phyloP scores from a whole-genome alignment of 225 moss, liverwort and hornwort genomes.

The Bryum argenteum region DNA sequence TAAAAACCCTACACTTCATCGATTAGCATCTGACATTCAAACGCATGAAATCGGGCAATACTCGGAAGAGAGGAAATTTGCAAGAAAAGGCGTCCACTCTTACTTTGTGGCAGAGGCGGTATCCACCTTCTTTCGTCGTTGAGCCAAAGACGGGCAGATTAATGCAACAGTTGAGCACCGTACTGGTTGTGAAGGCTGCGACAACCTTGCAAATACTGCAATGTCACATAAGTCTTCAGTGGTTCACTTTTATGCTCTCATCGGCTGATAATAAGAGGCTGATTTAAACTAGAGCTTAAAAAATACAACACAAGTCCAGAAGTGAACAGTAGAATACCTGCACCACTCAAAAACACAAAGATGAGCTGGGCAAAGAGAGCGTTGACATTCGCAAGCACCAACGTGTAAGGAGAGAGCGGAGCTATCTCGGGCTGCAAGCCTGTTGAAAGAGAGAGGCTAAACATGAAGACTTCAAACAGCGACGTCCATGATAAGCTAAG shows the following conservation, averaged over 20 bases:
- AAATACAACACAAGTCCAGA: constrained; percentile 20
- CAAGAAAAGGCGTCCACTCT: constrained; percentile 15
- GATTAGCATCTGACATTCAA: not conserved
- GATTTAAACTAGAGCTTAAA: constrained; percentile 3
- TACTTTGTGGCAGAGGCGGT: constrained; percentile 52
- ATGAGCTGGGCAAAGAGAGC: constrained; percentile 75
- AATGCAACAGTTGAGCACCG: constrained; percentile 75
- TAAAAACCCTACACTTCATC: constrained; percentile 54
- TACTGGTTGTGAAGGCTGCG: constrained; percentile 83
- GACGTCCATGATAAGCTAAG: constrained; percentile 54
- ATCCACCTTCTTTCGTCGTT: constrained; percentile 56
- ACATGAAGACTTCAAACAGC: constrained; percentile 78
- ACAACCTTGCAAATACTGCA: constrained; percentile 82
- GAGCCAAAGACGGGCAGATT: constrained; percentile 58
- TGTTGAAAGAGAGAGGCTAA: constrained; percentile 82
- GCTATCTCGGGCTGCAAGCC: constrained; percentile 79
- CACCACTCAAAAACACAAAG: constrained; percentile 86
- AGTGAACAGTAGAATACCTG: constrained; percentile 47
- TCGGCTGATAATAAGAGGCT: not conserved
- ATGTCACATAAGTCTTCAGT: not conserved
- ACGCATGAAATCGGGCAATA: constrained; percentile 5
- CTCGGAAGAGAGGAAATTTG: not conserved
- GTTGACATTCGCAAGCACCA: constrained; percentile 78
- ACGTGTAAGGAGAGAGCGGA: constrained; percentile 74
- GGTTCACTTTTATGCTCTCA: not conserved